Evolutionary conservation across 495 filamentous ascomycete genomes (phyloP).

Genomic region (Symbiotaphrina buchneri): DNA sequence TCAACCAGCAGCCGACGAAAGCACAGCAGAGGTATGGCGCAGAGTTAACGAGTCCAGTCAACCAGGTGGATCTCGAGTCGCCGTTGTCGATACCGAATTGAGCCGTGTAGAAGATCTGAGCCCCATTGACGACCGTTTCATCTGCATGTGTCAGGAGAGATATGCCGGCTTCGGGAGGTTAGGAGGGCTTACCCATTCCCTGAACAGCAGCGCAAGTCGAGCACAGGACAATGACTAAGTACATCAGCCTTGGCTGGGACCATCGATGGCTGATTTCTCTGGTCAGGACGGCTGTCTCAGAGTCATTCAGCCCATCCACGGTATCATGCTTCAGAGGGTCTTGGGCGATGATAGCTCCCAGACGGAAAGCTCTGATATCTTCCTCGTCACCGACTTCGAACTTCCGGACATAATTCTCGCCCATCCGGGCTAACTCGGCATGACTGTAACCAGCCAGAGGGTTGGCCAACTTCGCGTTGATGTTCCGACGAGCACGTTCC

Average conservation of each 20-base stretch:
- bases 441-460: constrained; percentile 41
- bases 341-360: constrained; percentile 52
- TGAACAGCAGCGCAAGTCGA: constrained; percentile 44
- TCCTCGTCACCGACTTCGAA: constrained; percentile 38
- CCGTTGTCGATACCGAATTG: constrained; percentile 35
- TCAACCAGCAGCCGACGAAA: constrained; percentile 62
- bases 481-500: constrained; percentile 25
- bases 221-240: constrained; percentile 40
- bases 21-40: constrained; percentile 58
- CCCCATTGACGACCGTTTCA: constrained; percentile 63
- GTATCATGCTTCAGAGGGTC: constrained; percentile 26
- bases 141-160: no score
- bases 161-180: no score
- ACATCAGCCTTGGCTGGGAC: constrained; percentile 48
- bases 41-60: constrained; percentile 42
- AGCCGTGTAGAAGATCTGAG: constrained; percentile 39
- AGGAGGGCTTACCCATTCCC: no score
- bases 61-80: constrained; percentile 23
- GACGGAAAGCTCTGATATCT: constrained; percentile 44
- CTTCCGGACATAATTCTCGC: constrained; percentile 39
- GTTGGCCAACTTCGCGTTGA: constrained; percentile 42
- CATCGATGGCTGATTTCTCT: constrained; percentile 46
- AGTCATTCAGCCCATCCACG: constrained; percentile 27
- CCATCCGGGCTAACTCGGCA: constrained; percentile 34
- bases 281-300: constrained; percentile 32